Percentiles rank a stretch among this genome's conserved stretches.
These are phyloP conservation scores for Neoarthrinium moseri DNA, from an alignment of 2,329 filamentous ascomycete genomes.

Conservation along the genomic window DNA sequence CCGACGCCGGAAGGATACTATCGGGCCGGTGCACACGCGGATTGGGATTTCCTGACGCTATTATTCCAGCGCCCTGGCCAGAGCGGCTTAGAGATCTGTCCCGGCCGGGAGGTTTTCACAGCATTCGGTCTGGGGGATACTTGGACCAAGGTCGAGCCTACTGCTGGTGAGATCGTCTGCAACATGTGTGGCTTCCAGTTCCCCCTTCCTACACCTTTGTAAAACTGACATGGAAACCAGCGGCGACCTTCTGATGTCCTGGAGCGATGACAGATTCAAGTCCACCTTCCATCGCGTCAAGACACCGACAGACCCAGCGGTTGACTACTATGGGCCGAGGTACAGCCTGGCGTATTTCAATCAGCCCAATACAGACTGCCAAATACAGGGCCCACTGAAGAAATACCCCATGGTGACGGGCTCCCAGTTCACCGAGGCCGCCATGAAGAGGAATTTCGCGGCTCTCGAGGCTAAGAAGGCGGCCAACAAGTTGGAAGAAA, in stretches of 20 bases:
- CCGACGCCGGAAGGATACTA: constrained; percentile 45
- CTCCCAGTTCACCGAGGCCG: constrained; percentile 56
- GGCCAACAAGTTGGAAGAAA: constrained; percentile 13
- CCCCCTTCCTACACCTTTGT: not conserved
- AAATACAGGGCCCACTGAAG: constrained; percentile 59
- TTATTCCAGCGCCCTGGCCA: constrained; percentile 62
- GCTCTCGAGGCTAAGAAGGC: constrained; percentile 48
- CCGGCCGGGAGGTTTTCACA: constrained; percentile 59
- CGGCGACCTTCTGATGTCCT: constrained; percentile 65
- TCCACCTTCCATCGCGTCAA: constrained; percentile 65
- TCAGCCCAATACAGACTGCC: constrained; percentile 56
- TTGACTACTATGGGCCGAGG: constrained; percentile 55
- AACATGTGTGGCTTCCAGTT: constrained; percentile 44
- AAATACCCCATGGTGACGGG: constrained; percentile 63
- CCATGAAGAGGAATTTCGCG: constrained; percentile 55
- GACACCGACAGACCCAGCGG: constrained; percentile 51
- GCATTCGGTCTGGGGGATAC: constrained; percentile 57
- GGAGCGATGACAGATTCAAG: constrained; percentile 68
- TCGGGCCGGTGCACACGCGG: constrained; percentile 61
- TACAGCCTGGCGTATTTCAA: constrained; percentile 69
- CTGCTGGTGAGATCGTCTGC: constrained; percentile 55
- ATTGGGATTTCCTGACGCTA: constrained; percentile 63
- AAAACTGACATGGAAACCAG: constrained; percentile 17
- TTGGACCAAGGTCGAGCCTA: constrained; percentile 63
- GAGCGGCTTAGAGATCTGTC: constrained; percentile 63